Evolutionary conservation across 2,329 filamentous ascomycete species (phyloP), one percentile per base, ranked within the genome.

Genomic region (Ilyonectria destructans): DNA sequence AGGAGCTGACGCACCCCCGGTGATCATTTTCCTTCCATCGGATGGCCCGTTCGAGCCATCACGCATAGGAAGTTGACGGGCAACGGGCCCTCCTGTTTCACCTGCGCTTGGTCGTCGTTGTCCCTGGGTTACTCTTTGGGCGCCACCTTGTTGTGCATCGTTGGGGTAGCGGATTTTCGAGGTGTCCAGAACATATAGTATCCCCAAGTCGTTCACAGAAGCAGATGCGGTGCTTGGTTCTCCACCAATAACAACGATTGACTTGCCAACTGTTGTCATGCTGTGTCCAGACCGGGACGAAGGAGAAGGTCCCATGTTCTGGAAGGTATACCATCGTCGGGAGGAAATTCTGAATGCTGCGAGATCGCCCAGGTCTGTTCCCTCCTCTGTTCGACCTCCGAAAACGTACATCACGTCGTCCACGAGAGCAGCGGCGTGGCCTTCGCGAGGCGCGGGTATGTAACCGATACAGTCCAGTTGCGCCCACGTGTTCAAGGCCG

Each of bases 371-470:
- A 99, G 85, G 79, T 99, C 96, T 31, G 91, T 90, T 1, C 96
- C 96, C 74, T 98, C 95, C 78, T 98, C 94, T 0, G 95, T 98
- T 67, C 96, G 92, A 51, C 96, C 96, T 74, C 97, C 97, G 80
- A 99, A 99, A 69, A 99, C 91, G 83, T 99, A 99, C 97, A 99
- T 99, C 67, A 98, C 96, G 79, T 99, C 96, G 79, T 96, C 94
- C 49, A 99, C 95, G 21, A 99, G 86, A 4, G 96, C 92, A 15
- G 96, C 94, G 13, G 97, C 95, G 80, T 99, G 96, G 4, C 96
- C 96, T 85, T 99, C 96, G 68, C 96, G 90, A 19, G 96, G 92
- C 2, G 95, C 92, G 1, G 97, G 96, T 67, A 99, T 98, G 80
- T 98, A 99, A 40, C 96, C 96, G 77, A 98, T 98, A 80, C 96